Evolutionary conservation across 306 rosid species (phyloP).

Genomic region (Quercus variabilis): DNA sequence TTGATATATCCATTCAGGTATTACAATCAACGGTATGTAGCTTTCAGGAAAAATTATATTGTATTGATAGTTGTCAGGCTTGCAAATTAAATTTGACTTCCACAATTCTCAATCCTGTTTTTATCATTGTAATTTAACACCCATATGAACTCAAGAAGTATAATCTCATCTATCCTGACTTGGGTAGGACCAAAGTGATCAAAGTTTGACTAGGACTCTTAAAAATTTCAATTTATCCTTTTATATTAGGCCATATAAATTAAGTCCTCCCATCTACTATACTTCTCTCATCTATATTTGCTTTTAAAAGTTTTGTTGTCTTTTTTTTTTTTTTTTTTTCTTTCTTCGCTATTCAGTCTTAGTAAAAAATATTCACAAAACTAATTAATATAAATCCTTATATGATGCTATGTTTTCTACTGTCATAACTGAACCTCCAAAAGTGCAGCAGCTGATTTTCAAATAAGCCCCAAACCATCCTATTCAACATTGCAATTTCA

Average conservation of each 20-base stretch:
- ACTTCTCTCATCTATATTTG: not conserved
- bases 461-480: too few species aligned
- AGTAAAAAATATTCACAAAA: not conserved
- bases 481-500: too few species aligned
- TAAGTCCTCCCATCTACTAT: not conserved
- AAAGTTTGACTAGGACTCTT: not conserved
- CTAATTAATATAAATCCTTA: not conserved
- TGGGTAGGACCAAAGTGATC: not conserved
- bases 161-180: not conserved
- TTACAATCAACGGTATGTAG: not conserved
- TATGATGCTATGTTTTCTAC: not conserved
- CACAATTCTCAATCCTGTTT: not conserved
- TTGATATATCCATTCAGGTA: not conserved
- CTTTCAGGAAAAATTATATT: not conserved
- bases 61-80: not conserved
- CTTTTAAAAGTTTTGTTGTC: not conserved
- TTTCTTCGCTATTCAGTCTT: not conserved
- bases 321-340: too few species aligned
- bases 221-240: not conserved
- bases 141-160: not conserved
- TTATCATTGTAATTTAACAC: not conserved
- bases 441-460: too few species aligned
- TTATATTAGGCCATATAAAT: not conserved
- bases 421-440: too few species aligned
- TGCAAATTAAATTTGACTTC: not conserved